Conservation (phyloP, 2,329 filamentous ascomycete genomes). For the Pleoardoris graminearum region DNA sequence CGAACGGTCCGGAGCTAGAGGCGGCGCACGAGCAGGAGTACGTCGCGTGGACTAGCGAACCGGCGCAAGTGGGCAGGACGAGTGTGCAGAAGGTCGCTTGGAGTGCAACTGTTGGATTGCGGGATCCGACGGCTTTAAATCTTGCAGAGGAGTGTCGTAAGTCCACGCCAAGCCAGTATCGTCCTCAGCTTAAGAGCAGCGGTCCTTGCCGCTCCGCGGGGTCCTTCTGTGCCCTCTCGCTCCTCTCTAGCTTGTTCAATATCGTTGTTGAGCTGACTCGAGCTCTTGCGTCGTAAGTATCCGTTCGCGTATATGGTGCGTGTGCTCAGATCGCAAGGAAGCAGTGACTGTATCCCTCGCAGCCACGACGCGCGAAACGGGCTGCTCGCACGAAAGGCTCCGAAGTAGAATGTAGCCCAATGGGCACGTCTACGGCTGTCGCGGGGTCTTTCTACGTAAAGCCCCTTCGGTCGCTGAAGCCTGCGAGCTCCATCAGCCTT, state of each 20-base stretch:
- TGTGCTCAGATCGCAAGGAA: slow-evolving; percentile 12
- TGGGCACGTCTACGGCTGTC: not conserved
- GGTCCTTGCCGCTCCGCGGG: slow-evolving; percentile 15
- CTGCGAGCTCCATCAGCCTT: slow-evolving; percentile 2
- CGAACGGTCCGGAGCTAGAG: slow-evolving; percentile 7
- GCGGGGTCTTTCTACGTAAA: not conserved
- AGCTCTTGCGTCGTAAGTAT: slow-evolving; percentile 5
- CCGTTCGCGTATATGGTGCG: slow-evolving; percentile 2
- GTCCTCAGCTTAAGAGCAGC: slow-evolving; percentile 20
- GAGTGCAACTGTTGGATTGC: slow-evolving; percentile 13
- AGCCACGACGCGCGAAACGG: not conserved
- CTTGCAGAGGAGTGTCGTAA: slow-evolving; percentile 28
- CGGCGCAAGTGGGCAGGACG: slow-evolving; percentile 7
- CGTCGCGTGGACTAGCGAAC: slow-evolving; percentile 9
- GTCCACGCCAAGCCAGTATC: slow-evolving; percentile 29
- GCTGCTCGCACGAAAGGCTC: not conserved
- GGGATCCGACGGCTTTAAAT: slow-evolving; percentile 35
- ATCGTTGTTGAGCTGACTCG: slow-evolving; percentile 2
- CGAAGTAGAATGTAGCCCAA: not conserved
- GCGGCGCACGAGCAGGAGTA: not conserved
- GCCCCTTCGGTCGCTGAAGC: slow-evolving; percentile 1
- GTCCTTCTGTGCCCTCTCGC: slow-evolving; percentile 12
- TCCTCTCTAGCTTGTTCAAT: slow-evolving; percentile 1
- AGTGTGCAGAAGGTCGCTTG: slow-evolving; percentile 22
- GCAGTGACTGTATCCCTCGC: slow-evolving; percentile 6